These are phyloP conservation scores for Triticum timopheevii DNA, from an alignment of 176 grass and related monocot genomes.

Conservation along the genomic window DNA sequence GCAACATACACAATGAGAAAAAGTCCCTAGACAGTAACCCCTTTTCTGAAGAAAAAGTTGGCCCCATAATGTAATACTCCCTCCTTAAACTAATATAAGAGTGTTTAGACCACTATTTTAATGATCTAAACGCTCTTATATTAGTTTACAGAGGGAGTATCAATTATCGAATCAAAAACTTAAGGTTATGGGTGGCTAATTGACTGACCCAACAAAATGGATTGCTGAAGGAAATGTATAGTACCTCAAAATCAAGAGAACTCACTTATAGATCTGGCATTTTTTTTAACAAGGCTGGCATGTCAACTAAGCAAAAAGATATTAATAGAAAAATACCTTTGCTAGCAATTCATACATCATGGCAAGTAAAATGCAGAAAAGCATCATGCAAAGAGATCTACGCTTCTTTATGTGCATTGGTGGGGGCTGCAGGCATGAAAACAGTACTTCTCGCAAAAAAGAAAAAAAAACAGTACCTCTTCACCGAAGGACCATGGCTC, in stretches of 20 bases:
- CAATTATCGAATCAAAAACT: neutral
- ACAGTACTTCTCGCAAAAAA: neutral
- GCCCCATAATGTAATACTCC: neutral
- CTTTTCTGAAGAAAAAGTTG: neutral
- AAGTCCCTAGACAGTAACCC: neutral
- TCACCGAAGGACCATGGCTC: conserved; percentile 94
- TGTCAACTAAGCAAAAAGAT: neutral
- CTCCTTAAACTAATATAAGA: too few relatives aligned
- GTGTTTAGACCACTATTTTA: too few relatives aligned
- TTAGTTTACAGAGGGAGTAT: too few relatives aligned
- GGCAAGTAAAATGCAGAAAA: neutral
- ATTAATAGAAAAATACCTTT: neutral
- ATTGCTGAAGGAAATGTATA: conserved; percentile 1
- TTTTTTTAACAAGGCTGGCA: neutral
- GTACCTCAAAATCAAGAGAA: neutral
- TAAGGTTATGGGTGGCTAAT: neutral
- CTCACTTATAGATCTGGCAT: neutral
- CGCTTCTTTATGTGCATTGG: conserved; percentile 6
- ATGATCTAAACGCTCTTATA: too few relatives aligned
- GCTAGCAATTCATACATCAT: neutral
- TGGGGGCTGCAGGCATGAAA: neutral
- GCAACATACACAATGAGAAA: neutral
- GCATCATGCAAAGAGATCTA: neutral
- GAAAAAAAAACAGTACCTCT: conserved; percentile 49
- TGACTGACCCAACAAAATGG: neutral